A percentile compares a stretch with the other conserved stretches of the same genome.
Evolutionary conservation across 129 eudicot genomes (phyloP).

Genomic region (Flaveria ramosissima): DNA sequence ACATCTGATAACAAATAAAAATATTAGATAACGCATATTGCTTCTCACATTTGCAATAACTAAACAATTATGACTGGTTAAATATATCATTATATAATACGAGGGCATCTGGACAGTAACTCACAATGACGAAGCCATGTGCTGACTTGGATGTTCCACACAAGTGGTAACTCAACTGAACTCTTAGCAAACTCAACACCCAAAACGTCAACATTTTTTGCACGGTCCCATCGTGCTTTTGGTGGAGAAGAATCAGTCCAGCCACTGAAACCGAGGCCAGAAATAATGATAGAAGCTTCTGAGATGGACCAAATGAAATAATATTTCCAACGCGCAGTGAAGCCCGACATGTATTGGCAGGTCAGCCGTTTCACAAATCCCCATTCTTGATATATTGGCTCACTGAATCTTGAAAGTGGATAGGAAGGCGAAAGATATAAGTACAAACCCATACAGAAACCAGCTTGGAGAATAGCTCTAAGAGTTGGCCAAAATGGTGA

Average conservation of each 20-base stretch:
- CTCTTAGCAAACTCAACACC: conserved; percentile 96
- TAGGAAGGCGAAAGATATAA: conserved; percentile 65
- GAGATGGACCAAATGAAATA: conserved; percentile 97
- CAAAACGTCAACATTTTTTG: conserved; percentile 84
- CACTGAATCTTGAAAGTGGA: conserved; percentile 73
- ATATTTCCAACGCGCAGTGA: conserved; percentile 96
- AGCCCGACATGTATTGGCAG: conserved; percentile 86
- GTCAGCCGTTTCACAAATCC: conserved; percentile 74
- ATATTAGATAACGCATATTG: conserved; percentile 11
- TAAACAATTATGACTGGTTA: conserved; percentile 6
- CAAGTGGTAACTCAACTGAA: conserved; percentile 76
- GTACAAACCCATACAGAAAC: conserved; percentile 87
- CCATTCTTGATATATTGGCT: conserved; percentile 74
- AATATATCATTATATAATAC: neutral
- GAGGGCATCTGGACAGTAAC: conserved; percentile 24
- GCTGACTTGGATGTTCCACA: conserved; percentile 99
- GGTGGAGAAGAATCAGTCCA: conserved; percentile 89
- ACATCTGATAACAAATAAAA: conserved; percentile 60
- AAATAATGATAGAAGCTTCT: conserved; percentile 81
- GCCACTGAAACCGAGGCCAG: conserved; percentile 94
- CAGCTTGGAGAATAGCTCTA: conserved; percentile 82
- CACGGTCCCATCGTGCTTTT: conserved; percentile 87
- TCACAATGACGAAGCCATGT: conserved; percentile 99
- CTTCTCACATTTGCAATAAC: conserved; percentile 10
- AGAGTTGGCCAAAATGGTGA: conserved; percentile 65